phyloP scores from a whole-genome alignment of 768 basidiomycete species.

The Boletus pseudo-olivaceus region DNA sequence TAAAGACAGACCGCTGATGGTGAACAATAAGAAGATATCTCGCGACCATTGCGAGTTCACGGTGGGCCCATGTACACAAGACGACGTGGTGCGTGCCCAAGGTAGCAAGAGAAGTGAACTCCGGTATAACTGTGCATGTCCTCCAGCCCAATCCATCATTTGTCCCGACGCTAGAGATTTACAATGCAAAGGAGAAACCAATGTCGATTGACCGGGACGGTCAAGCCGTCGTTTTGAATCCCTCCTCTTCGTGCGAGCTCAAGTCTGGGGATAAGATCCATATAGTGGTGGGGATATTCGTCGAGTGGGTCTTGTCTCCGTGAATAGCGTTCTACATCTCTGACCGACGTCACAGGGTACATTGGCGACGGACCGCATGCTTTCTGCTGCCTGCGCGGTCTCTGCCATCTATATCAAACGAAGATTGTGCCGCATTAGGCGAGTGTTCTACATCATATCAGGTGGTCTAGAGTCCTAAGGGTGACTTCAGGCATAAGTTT shows the following conservation, averaged over 20 bases:
- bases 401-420: conserved; percentile 35
- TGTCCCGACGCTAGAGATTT: conserved; percentile 47
- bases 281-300: conserved; percentile 39
- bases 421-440: conserved; percentile 55
- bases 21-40: conserved; percentile 65
- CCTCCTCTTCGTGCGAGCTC: conserved; percentile 39
- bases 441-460: conserved; percentile 18
- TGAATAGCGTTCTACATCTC: not conserved
- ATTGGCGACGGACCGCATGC: conserved; percentile 51
- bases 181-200: conserved; percentile 46
- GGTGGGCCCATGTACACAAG: conserved; percentile 48
- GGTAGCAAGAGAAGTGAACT: not conserved
- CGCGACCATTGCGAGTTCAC: conserved; percentile 55
- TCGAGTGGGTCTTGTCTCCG: conserved; percentile 41
- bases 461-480: not conserved
- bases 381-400: conserved; percentile 40
- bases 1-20: conserved; percentile 46
- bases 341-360: conserved; percentile 35
- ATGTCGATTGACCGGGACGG: conserved; percentile 41
- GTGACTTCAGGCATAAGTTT: conserved; percentile 47
- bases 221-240: conserved; percentile 33
- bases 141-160: conserved; percentile 47
- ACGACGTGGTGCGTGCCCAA: conserved; percentile 51
- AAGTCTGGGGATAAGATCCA: conserved; percentile 52
- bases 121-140: not conserved